Base-by-base conservation (phyloP, 257 asterid genomes). In the Penstemon eatonii region DNA sequence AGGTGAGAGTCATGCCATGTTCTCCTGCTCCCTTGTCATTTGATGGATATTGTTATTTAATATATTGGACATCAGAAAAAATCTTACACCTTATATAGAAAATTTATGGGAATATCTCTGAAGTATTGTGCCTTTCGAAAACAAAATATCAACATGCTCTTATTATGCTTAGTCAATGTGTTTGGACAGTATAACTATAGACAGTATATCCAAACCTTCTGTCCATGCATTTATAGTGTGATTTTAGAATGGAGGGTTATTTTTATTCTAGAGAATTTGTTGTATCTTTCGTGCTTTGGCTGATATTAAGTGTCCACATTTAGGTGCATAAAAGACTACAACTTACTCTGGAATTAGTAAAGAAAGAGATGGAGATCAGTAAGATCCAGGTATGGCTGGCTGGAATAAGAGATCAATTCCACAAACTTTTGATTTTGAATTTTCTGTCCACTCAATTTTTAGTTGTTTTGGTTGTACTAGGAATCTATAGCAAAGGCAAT, bases 281-380 rank as follows among this genome's bases (percentile, higher is more conserved):
- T 46, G 8, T 46, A 9, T 7, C 18, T 49, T 49, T 5, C 7
- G 4, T 49, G 18, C 54, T 9, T 10, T 1, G 10, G n/a, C 15
- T 46, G 9, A 46, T 7, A 9, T 46, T 49, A 9, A 49, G 4
- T 49, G 8, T 49, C n/a, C 53, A 56, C 49, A 66, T 73, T 54
- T 81, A 94, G 99, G 96, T 94, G 76, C 85, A 82, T 75, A 86
- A 89, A 78, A 85, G 99, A 49, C 85, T 94, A 66, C 80, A 81
- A 61, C 96, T 94, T 76, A 82, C 96, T 50, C 81, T 94, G 77
- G 96, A 87, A 84, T 77, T 94, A 66, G 89, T 91, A 85, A 94
- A 94, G 90, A 94, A 94, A 81, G 99, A 94, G 86, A 86, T 94
- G 92, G 99, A 94, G 91, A 94, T 94, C 58, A 91, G 90, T 85